These are phyloP conservation scores for Cadophora luteo-olivacea DNA, from an alignment of 2,329 filamentous ascomycete genomes.

Conservation along the genomic window DNA sequence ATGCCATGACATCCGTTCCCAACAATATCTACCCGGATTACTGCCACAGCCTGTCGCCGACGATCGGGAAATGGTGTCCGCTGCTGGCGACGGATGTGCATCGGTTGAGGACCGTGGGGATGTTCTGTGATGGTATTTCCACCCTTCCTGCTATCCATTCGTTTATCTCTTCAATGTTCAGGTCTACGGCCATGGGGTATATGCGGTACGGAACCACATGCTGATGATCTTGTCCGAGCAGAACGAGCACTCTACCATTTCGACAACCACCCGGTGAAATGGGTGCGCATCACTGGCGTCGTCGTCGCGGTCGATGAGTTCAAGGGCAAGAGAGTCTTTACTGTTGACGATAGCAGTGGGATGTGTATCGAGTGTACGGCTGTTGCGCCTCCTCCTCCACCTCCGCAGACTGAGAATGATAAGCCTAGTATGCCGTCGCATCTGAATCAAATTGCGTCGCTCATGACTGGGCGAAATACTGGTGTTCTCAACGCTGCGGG, in stretches of 20 bases:
- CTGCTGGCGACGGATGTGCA: conserved; percentile 59
- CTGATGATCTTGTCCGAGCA: conserved; percentile 40
- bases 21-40: conserved; percentile 62
- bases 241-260: conserved; percentile 68
- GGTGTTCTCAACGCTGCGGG: not conserved
- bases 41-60: conserved; percentile 68
- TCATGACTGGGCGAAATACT: conserved; percentile 1
- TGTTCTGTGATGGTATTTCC: conserved; percentile 57
- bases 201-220: not conserved
- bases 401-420: not conserved
- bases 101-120: conserved; percentile 53
- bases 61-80: conserved; percentile 65
- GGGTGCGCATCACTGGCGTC: conserved; percentile 73
- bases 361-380: conserved; percentile 57
- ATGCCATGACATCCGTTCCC: conserved; percentile 57
- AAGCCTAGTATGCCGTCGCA: conserved; percentile 16
- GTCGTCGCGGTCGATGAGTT: conserved; percentile 68
- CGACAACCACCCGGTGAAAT: conserved; percentile 78
- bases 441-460: conserved; percentile 23
- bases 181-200: too few relatives aligned
- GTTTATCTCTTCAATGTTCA: not conserved
- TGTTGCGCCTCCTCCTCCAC: conserved; percentile 25
- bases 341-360: conserved; percentile 71
- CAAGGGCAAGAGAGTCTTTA: conserved; percentile 55
- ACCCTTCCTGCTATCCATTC: not conserved